A percentile compares a stretch with the other conserved stretches of the same genome.
Conservation (phyloP, 1,284 basidiomycete species). For the Takashimella tepidaria region DNA sequence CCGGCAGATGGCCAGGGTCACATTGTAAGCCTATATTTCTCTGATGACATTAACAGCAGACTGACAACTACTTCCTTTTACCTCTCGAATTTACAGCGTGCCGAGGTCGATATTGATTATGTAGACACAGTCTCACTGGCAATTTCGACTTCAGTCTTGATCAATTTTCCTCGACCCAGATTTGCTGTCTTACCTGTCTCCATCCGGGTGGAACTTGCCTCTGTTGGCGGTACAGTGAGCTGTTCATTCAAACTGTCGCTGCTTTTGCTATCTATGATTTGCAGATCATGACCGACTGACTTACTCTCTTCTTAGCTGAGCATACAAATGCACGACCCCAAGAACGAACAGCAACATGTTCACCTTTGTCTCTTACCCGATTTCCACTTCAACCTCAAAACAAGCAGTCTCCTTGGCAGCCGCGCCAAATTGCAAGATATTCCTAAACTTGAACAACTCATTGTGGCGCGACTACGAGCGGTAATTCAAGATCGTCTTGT, state of each 20-base stretch:
- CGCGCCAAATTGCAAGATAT: constrained; percentile 57
- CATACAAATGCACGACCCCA: constrained; percentile 38
- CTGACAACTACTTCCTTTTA: not conserved
- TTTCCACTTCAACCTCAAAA: constrained; percentile 54
- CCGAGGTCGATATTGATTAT: constrained; percentile 57
- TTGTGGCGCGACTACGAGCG: constrained; percentile 51
- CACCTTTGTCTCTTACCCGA: constrained; percentile 55
- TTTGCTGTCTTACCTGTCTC: constrained; percentile 56
- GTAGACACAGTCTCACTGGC: constrained; percentile 52
- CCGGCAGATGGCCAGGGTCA: constrained; percentile 53
- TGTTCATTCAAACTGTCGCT: constrained; percentile 7
- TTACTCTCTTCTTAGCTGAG: constrained; percentile 26
- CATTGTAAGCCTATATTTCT: constrained; percentile 40
- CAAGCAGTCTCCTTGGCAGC: constrained; percentile 53
- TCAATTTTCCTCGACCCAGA: constrained; percentile 55
- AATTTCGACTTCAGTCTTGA: constrained; percentile 54
- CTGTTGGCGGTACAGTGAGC: constrained; percentile 53
- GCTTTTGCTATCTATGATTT: too few species aligned
- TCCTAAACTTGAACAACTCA: constrained; percentile 57
- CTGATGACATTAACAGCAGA: not conserved
- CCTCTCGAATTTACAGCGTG: constrained; percentile 36
- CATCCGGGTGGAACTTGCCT: constrained; percentile 52
- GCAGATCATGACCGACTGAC: not conserved
- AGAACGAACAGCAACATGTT: constrained; percentile 43
- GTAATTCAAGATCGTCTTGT: constrained; percentile 53